Conservation (phyloP, 768 basidiomycete species). For the Tricholoma flavovirens region DNA sequence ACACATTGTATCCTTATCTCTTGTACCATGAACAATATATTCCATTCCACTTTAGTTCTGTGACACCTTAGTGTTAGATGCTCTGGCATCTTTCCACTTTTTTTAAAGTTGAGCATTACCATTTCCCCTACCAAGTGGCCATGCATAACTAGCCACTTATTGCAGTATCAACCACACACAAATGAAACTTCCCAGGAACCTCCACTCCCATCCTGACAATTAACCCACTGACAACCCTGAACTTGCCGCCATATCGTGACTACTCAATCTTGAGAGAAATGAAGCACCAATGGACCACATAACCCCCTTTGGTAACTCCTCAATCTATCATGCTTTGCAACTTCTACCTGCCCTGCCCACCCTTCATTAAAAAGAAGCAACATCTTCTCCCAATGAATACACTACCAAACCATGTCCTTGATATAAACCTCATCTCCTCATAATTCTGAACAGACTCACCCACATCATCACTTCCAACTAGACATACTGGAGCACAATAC, state of each 20-base stretch:
- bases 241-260: background rate
- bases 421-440: background rate
- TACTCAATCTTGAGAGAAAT: background rate
- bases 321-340: background rate
- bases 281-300: background rate
- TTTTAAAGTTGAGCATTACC: background rate
- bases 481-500: background rate
- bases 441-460: background rate
- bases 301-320: background rate
- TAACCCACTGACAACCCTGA: background rate
- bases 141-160: background rate
- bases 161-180: background rate
- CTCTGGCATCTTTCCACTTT: background rate
- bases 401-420: background rate
- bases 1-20: background rate
- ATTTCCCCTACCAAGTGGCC: background rate
- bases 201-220: background rate
- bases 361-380: background rate
- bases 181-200: background rate
- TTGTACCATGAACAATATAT: background rate
- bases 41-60: background rate
- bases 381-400: background rate
- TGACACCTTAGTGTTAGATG: background rate
- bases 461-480: background rate
- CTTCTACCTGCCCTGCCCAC: background rate